Base-by-base conservation (phyloP, 73 alveolate species). In the Effrenium voratum region DNA sequence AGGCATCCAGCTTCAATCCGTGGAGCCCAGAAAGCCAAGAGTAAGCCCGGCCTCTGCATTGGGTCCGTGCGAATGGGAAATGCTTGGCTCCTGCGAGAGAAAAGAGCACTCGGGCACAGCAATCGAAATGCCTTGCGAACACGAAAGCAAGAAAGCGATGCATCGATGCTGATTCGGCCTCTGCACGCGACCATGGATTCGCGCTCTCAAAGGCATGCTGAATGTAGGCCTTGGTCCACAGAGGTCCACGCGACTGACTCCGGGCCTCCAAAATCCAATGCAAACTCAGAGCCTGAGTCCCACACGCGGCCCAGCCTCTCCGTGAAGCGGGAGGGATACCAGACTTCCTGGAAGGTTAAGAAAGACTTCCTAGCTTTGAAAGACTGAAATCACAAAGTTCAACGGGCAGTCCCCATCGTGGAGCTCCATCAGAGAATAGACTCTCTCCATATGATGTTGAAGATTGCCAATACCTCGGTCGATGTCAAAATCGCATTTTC, bases 281-380 rank as follows among this genome's bases (percentile, higher is more conserved):
- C 12, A 12, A 0, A 76, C 26, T 41, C 50, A 30, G 45, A 45
- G 68, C 32, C 92, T 82, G 43, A 82, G 92, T n/a, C 5, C 45
- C 26, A 49, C 12, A 76, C 97, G 44, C 87, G 75, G 43, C 87
- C 87, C 4, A 90, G 97, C 34, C 97, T 36, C 46, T 90, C 97
- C 12, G 97, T 75, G 6, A 70, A 90, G 41, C 68, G 97, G 57
- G 97, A 90, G 5, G 97, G 97, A 70, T 90, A 90, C 57, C 97
- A 80, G 55, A 90, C 87, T 36, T 76, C 87, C 87, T 76, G 70
- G 36, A 52, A 52, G 47, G 13, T 13, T 38, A 36, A 16, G 80
- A 40, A 55, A 16, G 30, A 26, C 72, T 57, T 57, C 16, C 43
- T 24, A 26, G 38, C 22, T 5, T 50, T 10, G 59, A 75, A 38